Conservation (phyloP, 495 filamentous ascomycete species). For the Neurospora tetraspora region DNA sequence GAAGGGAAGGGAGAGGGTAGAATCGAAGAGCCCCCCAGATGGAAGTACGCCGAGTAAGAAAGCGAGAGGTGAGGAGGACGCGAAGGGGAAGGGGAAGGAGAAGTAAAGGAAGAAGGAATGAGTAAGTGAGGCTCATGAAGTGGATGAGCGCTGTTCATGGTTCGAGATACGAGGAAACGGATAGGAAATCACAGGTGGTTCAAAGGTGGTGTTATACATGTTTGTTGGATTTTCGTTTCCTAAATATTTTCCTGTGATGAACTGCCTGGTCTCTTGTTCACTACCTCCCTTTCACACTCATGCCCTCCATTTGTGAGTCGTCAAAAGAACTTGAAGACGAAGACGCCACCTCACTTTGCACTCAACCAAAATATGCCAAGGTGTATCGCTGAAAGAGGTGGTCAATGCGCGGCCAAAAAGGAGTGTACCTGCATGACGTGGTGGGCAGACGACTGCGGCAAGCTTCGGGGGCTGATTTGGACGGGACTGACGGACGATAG, state of each 20-base stretch:
- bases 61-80: neutral
- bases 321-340: no score
- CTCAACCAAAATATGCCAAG: no score
- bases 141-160: neutral
- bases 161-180: no score
- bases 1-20: neutral
- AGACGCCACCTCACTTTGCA: no score
- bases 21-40: neutral
- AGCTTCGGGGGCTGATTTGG: neutral
- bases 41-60: neutral
- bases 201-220: no score
- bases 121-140: neutral
- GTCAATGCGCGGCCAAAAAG: neutral
- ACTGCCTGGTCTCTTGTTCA: no score
- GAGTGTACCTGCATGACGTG: neutral
- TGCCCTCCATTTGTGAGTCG: no score
- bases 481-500: neutral
- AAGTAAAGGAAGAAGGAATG: neutral
- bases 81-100: neutral
- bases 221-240: no score
- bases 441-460: neutral
- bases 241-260: no score
- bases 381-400: no score
- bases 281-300: no score
- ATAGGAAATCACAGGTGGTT: no score